Conservation (phyloP, 2,329 filamentous ascomycete genomes). For the Exophiala sp. region DNA sequence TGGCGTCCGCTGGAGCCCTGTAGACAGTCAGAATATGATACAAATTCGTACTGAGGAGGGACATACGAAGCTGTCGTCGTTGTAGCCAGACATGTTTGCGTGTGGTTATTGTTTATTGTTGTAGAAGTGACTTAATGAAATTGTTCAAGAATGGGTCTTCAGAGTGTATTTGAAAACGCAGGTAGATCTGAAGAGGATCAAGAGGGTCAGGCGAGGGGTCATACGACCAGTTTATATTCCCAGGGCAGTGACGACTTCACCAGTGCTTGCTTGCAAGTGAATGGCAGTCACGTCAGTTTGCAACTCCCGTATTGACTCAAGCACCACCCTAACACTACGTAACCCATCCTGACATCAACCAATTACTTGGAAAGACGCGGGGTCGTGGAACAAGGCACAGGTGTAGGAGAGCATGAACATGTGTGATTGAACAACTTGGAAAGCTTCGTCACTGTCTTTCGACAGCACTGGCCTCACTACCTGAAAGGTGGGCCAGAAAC, state of each 20-base stretch:
- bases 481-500: no score
- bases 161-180: neutral
- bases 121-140: neutral
- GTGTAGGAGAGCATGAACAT: neutral
- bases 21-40: constrained; percentile 4
- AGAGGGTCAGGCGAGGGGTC: neutral
- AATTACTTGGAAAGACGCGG: neutral
- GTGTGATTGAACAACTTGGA: neutral
- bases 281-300: no score
- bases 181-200: neutral
- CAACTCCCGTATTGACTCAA: no score
- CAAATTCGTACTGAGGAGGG: no score
- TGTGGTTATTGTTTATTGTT: neutral
- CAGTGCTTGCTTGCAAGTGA: no score
- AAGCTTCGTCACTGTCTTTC: neutral
- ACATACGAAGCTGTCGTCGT: constrained; percentile 15
- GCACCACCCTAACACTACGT: neutral
- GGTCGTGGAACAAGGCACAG: constrained; percentile 1
- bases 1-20: constrained; percentile 4
- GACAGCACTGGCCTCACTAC: neutral
- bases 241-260: no score
- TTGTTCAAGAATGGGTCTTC: neutral
- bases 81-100: constrained; percentile 22
- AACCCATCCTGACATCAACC: neutral
- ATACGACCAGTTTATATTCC: no score